Evolutionary conservation across 1,139 yeast genomes (phyloP).

Genomic region (Arxiozyma bovina): DNA sequence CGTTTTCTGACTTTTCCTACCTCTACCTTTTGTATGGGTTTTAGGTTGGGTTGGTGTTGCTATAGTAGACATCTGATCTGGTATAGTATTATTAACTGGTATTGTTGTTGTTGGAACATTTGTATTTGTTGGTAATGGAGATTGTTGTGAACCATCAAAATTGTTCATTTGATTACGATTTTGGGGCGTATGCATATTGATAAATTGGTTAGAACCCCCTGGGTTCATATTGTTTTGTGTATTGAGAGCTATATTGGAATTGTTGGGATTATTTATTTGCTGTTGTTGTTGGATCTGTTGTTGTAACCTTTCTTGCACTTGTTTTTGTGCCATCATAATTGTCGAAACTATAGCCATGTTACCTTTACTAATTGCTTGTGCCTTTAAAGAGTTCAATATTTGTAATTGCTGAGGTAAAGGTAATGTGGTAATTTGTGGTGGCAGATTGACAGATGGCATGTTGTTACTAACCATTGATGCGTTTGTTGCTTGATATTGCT

Average conservation of each 20-base stretch:
- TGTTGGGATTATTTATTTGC: slow-evolving; percentile 3
- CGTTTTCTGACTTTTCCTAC: background rate
- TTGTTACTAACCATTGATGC: background rate
- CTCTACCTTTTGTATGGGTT: background rate
- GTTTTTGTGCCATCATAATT: slow-evolving; percentile 35
- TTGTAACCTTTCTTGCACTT: slow-evolving; percentile 21
- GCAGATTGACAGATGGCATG: slow-evolving; percentile 20
- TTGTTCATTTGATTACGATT: background rate
- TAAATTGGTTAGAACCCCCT: background rate
- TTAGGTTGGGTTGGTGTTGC: slow-evolving; percentile 1
- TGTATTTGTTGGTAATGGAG: background rate
- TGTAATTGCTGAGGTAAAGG: slow-evolving; percentile 30
- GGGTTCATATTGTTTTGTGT: background rate
- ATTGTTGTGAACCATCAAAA: background rate
- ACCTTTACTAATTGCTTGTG: slow-evolving; percentile 28
- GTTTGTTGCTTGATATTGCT: slow-evolving; percentile 24
- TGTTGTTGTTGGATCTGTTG: slow-evolving; percentile 19
- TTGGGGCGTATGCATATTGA: background rate
- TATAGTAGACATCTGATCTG: slow-evolving; percentile 2
- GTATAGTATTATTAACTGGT: background rate
- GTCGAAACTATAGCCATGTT: slow-evolving; percentile 31
- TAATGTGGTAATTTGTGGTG: slow-evolving; percentile 30
- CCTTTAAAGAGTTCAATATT: slow-evolving; percentile 25
- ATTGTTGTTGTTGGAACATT: background rate
- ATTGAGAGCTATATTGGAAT: background rate